These are phyloP conservation scores for Dictyostelium citrinum DNA, from an alignment of 78 protist genomes.

Conservation along the genomic window DNA sequence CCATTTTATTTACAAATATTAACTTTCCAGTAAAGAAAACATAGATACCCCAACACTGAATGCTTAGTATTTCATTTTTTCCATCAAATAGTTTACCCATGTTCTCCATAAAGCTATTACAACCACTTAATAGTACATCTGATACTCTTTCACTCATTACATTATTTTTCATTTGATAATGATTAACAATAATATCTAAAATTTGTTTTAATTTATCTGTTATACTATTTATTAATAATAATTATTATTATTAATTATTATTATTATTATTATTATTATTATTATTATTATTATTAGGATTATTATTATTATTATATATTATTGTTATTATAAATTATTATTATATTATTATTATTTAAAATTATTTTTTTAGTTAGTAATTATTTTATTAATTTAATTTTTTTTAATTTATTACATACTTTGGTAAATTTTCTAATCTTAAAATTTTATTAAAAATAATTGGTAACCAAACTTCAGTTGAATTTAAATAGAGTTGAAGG, in stretches of 20 bases:
- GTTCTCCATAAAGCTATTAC: neutral
- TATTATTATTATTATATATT: neutral
- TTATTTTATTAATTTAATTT: too few species aligned
- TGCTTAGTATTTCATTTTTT: neutral
- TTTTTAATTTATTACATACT: neutral
- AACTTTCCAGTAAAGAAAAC: slow-evolving; percentile 1
- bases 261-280: neutral
- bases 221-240: neutral
- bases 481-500: neutral
- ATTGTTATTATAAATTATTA: too few species aligned
- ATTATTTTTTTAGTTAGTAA: neutral
- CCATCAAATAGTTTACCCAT: neutral
- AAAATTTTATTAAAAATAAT: neutral
- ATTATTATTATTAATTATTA: neutral
- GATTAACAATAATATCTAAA: neutral
- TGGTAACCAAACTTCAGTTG: slow-evolving; percentile 32
- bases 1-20: neutral
- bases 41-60: slow-evolving; percentile 33
- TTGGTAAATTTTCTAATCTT: neutral
- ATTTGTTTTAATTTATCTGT: neutral
- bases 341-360: too few species aligned
- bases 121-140: neutral
- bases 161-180: neutral
- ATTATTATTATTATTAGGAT: neutral
- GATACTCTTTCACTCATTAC: neutral